Base-by-base conservation (phyloP, 108 stramenopile genomes). In the Skeletonema menzelii region DNA sequence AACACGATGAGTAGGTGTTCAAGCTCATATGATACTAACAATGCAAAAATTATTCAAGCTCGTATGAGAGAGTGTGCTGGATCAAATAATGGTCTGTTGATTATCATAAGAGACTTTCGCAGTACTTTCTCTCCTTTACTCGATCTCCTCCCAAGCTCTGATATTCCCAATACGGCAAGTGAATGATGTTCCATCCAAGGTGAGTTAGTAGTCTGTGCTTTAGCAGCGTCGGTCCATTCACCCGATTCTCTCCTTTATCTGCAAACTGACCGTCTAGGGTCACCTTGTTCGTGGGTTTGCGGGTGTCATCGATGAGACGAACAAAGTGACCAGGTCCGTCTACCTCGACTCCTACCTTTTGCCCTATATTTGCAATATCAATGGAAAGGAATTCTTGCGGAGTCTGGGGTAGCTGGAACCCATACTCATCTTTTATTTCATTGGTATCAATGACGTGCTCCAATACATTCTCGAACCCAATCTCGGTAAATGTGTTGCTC, bases 151-250 rank as follows among this genome's bases (percentile, higher is more conserved):
- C 56, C 67, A 89, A 38, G 12, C 55, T 40, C 65, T 79, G 74
- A 88, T 88, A 95, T 30, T 92, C 93, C 89, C 89, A 95, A 70
- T 90, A 95, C 0, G 93, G 91, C 67, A 95, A 75, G 49, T 88
- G 86, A 34, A 86, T 73, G 19, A 92, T 76, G 47, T 80, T 85
- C 93, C 93, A 95, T 5, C 91, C 93, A 38, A 92, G 57, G 12
- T 73, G 60, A 35, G 76, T 56, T 24, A 95, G 65, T 34, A 95
- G 53, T 37, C 91, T 61, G 31, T 82, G 75, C 66, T 95, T 95
- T 65, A 95, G 65, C 2, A 73, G 69, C 6, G 93, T 89, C 1
- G 89, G 69, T 20, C 93, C 93, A 67, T 95, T 95, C 10, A 87
- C 71, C 2, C 72, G 64, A 38, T 91, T 77, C 56, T 77, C 63